These are phyloP conservation scores for Hyaloraphidium curvatum DNA, from an alignment of 192 early-diverging fungal genomes.

Conservation along the genomic window DNA sequence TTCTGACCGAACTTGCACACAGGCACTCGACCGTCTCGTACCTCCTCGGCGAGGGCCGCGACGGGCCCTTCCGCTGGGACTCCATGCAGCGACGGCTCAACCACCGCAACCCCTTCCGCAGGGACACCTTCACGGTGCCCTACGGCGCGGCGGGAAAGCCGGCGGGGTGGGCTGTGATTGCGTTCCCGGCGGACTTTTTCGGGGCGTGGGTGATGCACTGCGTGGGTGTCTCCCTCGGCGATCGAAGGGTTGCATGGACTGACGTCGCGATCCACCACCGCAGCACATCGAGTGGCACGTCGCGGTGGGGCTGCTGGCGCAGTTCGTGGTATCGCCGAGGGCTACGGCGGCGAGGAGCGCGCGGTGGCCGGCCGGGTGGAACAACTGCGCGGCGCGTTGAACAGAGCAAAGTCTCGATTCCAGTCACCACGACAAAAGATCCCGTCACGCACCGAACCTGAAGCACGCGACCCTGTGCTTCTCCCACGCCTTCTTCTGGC, in stretches of 20 bases:
- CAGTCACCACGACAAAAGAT: too few relatives aligned
- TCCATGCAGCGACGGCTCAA: too few relatives aligned
- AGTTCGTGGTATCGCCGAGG: background rate
- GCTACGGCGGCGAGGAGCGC: too few relatives aligned
- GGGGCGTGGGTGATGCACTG: background rate
- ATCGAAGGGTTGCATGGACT: background rate
- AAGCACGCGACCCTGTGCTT: too few relatives aligned
- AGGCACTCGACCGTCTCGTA: background rate
- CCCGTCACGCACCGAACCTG: too few relatives aligned
- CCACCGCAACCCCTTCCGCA: background rate
- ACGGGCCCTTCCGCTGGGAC: background rate
- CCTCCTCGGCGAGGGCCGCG: background rate
- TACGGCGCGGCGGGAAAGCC: too few relatives aligned
- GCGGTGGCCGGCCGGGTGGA: too few relatives aligned
- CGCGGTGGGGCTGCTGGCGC: background rate
- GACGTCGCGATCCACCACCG: background rate
- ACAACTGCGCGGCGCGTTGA: too few relatives aligned
- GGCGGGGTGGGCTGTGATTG: background rate
- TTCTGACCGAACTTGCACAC: background rate
- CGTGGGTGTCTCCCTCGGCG: background rate
- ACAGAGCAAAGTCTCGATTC: too few relatives aligned
- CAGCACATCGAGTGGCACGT: background rate
- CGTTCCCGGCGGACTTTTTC: background rate
- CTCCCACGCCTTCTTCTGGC: too few relatives aligned
- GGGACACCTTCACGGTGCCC: background rate